These are phyloP conservation scores for Quercus berberidifolia DNA, from an alignment of 306 rosid species.

Conservation along the genomic window DNA sequence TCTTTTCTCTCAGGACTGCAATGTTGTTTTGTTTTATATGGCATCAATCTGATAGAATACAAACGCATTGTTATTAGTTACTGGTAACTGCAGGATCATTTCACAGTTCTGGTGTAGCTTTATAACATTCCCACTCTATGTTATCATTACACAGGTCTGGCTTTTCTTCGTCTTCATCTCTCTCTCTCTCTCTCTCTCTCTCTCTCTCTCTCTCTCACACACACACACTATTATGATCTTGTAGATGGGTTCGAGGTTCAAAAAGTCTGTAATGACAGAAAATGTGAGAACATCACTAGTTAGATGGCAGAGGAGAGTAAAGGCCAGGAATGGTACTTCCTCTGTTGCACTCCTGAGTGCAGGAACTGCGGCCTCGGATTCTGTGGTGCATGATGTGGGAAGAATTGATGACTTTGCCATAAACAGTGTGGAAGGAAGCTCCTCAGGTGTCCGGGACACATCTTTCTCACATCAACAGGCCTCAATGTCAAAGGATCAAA, in stretches of 20 bases:
- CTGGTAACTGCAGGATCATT: constrained; percentile 45
- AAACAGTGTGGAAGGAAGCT: constrained; percentile 44
- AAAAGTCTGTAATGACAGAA: constrained; percentile 63
- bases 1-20: not conserved
- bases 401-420: constrained; percentile 1
- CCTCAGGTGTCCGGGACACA: constrained; percentile 22
- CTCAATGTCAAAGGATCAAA: not conserved
- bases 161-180: not conserved
- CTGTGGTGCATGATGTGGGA: constrained; percentile 17
- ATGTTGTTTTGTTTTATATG: not conserved
- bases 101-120: constrained; percentile 96
- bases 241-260: constrained; percentile 89
- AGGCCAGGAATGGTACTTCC: constrained; percentile 38
- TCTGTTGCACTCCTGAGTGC: constrained; percentile 23
- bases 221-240: not conserved
- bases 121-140: constrained; percentile 86
- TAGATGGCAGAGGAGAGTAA: constrained; percentile 76
- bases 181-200: not conserved
- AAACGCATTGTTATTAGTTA: not conserved
- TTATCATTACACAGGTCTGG: constrained; percentile 77
- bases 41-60: not conserved
- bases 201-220: no score
- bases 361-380: constrained; percentile 32
- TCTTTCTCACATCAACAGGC: constrained; percentile 15
- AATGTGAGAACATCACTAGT: constrained; percentile 63